Evolutionary conservation across 169 alveolate genomes (phyloP).

Genomic region (Cyclospora cayetanensis): DNA sequence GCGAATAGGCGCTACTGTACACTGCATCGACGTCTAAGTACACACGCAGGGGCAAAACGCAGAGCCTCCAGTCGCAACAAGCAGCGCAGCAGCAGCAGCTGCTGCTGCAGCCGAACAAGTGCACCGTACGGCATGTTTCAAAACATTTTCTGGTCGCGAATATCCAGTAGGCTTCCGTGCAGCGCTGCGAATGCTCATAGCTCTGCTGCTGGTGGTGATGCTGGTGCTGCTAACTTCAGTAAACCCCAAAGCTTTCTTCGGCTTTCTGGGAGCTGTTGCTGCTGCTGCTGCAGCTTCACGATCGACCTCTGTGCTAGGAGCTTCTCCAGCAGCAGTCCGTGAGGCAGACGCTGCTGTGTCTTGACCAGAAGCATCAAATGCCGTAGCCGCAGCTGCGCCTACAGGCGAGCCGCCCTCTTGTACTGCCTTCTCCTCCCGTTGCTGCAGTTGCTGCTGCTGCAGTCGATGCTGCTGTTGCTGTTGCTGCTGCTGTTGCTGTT

Average conservation of each 20-base stretch:
- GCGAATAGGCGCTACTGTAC: too few species aligned
- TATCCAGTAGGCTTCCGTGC: neutral
- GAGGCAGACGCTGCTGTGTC: neutral
- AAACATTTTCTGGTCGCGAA: neutral
- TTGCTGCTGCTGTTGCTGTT: constrained; percentile 2
- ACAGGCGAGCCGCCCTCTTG: neutral
- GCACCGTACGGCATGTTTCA: neutral
- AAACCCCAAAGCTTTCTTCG: neutral
- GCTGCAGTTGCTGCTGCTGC: neutral
- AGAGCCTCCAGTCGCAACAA: neutral
- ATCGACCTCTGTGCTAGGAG: neutral
- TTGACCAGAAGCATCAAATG: too few species aligned
- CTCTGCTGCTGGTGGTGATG: neutral
- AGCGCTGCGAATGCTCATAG: neutral
- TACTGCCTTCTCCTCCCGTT: neutral
- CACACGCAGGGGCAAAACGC: neutral
- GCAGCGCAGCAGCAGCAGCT: neutral
- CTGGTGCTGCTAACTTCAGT: neutral
- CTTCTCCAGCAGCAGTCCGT: neutral
- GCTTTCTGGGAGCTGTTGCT: neutral
- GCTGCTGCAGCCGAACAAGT: neutral
- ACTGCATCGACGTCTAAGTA: neutral
- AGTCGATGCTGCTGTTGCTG: neutral
- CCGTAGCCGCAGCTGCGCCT: neutral
- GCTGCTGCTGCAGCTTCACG: neutral